These are phyloP conservation scores for Hyphopichia khmerensis DNA, from an alignment of 1,139 yeast genomes.

Conservation along the genomic window DNA sequence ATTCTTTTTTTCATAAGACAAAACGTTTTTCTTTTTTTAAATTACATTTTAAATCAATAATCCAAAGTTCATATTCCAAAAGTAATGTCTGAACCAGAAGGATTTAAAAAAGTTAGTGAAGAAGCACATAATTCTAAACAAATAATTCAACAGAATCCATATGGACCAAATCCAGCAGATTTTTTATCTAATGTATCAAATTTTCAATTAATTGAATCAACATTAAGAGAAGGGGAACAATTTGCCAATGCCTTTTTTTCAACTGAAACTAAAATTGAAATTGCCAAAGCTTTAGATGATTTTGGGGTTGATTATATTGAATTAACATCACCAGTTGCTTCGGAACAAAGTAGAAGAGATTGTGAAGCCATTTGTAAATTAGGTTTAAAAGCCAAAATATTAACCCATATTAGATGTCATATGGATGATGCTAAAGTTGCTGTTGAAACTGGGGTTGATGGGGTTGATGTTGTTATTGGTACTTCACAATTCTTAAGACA, in stretches of 20 bases:
- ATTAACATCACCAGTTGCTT: slow-evolving; percentile 95
- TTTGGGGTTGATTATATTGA: slow-evolving; percentile 98
- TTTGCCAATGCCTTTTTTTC: slow-evolving; percentile 95
- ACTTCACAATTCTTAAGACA: slow-evolving; percentile 94
- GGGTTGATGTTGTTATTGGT: slow-evolving; percentile 98
- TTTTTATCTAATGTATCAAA: slow-evolving; percentile 84
- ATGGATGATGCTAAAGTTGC: slow-evolving; percentile 99
- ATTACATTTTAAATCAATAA: no score
- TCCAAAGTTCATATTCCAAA: no score
- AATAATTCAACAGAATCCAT: slow-evolving; percentile 56
- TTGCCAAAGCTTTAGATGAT: slow-evolving; percentile 95
- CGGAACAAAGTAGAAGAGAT: slow-evolving; percentile 88
- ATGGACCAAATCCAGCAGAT: slow-evolving; percentile 95
- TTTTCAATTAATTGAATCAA: slow-evolving; percentile 92
- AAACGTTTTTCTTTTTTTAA: no score
- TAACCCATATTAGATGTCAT: slow-evolving; percentile 92
- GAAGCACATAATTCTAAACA: slow-evolving; percentile 22
- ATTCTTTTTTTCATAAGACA: no score
- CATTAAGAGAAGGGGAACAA: slow-evolving; percentile 97
- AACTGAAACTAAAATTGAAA: slow-evolving; percentile 95
- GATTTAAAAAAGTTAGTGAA: slow-evolving; percentile 31
- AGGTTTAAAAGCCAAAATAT: slow-evolving; percentile 91
- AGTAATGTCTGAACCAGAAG: slow-evolving; percentile 24
- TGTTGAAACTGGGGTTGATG: slow-evolving; percentile 97
- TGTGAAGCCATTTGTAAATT: slow-evolving; percentile 98